Evolutionary conservation across 768 basidiomycete species (phyloP).

Genomic region (Kwoniella sp.): DNA sequence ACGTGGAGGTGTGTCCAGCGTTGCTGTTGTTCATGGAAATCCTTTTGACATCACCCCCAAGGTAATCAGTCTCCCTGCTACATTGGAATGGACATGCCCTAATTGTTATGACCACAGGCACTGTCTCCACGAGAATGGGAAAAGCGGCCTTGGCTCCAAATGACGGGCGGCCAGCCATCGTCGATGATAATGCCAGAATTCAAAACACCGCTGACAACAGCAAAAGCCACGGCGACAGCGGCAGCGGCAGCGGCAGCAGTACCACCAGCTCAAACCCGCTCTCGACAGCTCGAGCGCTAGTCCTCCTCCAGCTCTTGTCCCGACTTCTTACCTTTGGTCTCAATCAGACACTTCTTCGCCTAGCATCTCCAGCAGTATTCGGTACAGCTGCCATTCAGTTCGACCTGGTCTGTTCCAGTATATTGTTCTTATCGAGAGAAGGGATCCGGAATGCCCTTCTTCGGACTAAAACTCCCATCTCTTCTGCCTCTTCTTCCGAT

Average conservation of each 20-base stretch:
- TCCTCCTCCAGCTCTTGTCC: constrained; percentile 82
- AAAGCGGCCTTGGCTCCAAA: too few species aligned
- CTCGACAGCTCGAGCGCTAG: constrained; percentile 61
- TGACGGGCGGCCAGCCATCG: too few species aligned
- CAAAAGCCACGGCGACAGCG: too few species aligned
- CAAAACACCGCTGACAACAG: too few species aligned
- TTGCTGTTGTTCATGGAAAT: too few species aligned
- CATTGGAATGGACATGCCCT: too few species aligned
- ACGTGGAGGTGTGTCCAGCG: not conserved
- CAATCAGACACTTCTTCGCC: constrained; percentile 82
- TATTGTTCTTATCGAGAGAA: constrained; percentile 90
- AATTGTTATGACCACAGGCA: too few species aligned
- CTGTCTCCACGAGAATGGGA: too few species aligned
- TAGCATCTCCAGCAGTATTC: constrained; percentile 80
- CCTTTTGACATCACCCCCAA: too few species aligned
- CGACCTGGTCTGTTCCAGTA: constrained; percentile 84
- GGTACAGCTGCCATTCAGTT: constrained; percentile 91
- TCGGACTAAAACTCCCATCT: constrained; percentile 56
- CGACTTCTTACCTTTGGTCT: constrained; percentile 81
- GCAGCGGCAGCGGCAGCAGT: not conserved
- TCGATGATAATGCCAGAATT: too few species aligned
- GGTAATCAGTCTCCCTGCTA: too few species aligned
- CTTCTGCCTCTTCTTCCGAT: constrained; percentile 1
- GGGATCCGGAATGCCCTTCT: constrained; percentile 84
- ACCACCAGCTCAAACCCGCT: constrained; percentile 21